Conservation (phyloP, 805 yeast genomes). For the Tetrapisispora pingtungensis region DNA sequence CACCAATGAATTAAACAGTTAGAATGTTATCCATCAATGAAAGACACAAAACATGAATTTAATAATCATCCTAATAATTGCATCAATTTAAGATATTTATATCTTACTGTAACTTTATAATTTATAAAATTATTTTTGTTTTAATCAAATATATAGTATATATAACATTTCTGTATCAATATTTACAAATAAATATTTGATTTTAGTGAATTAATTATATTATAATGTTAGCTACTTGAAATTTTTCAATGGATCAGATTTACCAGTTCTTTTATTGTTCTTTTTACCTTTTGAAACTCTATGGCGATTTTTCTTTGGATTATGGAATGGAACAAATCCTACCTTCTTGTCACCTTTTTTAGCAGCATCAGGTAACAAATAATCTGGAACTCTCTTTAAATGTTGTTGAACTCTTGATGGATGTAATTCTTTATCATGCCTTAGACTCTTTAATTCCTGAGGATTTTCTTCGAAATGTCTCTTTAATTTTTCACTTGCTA, state of each 20-base stretch:
- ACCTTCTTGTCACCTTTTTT: slow-evolving; percentile 45
- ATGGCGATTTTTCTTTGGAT: slow-evolving; percentile 29
- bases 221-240: slow-evolving; percentile 30
- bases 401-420: slow-evolving; percentile 75
- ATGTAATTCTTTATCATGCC: slow-evolving; percentile 87
- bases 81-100: neutral
- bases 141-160: neutral
- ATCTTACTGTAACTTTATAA: slow-evolving; percentile 2
- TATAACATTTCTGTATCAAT: neutral
- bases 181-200: neutral
- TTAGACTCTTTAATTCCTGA: slow-evolving; percentile 74
- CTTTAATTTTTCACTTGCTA: slow-evolving; percentile 81
- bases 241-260: slow-evolving; percentile 57
- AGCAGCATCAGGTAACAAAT: slow-evolving; percentile 73
- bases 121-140: neutral
- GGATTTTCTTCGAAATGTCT: slow-evolving; percentile 97
- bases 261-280: slow-evolving; percentile 28
- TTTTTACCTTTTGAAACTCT: slow-evolving; percentile 36
- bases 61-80: neutral
- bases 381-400: slow-evolving; percentile 86
- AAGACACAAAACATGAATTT: no score
- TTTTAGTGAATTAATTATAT: no score
- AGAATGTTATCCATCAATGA: no score
- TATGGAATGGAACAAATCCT: slow-evolving; percentile 66
- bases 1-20: slow-evolving; percentile 28